Base-by-base conservation (phyloP, 164 flowering plant species). In the Amborella trichopoda region DNA sequence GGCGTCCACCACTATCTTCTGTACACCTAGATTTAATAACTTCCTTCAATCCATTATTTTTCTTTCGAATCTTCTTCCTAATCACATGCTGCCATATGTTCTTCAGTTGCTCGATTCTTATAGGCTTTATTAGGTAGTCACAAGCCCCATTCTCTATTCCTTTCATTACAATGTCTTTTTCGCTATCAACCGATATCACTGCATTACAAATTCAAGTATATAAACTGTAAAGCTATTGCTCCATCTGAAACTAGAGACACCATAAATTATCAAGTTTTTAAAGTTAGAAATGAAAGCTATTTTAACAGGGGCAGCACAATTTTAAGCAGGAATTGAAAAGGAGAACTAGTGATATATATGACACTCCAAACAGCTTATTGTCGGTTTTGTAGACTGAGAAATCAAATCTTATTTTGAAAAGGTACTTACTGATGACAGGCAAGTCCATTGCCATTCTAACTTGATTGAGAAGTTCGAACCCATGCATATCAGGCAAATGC, bases 181-280 rank as follows among this genome's bases (percentile, higher is more conserved):
- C 72, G 43, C 83, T 95, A 64, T 91, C 95, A 1, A 75, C 87
- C 0, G 99, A 91, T 96, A 91, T 84, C 95, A 91, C 99, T 91
- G 70, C 22, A 36, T 44, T 43, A 41, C 21, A 39, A n/a, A n/a
- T n/a, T n/a, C n/a, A n/a, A n/a, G n/a, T n/a, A n/a, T n/a, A n/a
- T n/a, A n/a, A n/a, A n/a, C n/a, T n/a, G n/a, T n/a, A n/a, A n/a
- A n/a, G n/a, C n/a, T n/a, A n/a, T n/a, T n/a, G n/a, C n/a, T n/a
- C n/a, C n/a, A n/a, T n/a, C n/a, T n/a, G n/a, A n/a, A n/a, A n/a
- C n/a, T n/a, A n/a, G n/a, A n/a, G n/a, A n/a, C n/a, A n/a, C n/a
- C n/a, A n/a, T n/a, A n/a, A n/a, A n/a, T n/a, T n/a, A n/a, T n/a
- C n/a, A n/a, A n/a, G n/a, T n/a, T n/a, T n/a, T n/a, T n/a, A n/a